A percentile compares a stretch with the other conserved stretches of the same genome.
Evolutionary conservation across 2,329 filamentous ascomycete species (phyloP).

Genomic region (Mariannaea sp.): DNA sequence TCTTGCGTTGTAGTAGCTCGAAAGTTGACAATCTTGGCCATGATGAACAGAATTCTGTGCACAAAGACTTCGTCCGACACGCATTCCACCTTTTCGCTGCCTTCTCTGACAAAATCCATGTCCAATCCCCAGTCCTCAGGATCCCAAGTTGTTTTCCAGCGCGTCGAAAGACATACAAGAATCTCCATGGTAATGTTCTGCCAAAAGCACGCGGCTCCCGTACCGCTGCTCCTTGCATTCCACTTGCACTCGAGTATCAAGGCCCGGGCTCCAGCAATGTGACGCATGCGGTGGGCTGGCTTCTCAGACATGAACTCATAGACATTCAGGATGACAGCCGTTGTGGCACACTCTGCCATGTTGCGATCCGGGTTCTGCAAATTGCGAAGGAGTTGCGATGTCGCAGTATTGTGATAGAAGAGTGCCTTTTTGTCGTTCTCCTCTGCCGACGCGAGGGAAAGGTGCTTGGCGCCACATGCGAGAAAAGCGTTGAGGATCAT

Average conservation of each 20-base stretch:
- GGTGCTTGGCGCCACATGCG: constrained; percentile 84
- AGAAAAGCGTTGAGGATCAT: constrained; percentile 90
- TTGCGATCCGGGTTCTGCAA: constrained; percentile 86
- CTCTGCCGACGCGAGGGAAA: constrained; percentile 73
- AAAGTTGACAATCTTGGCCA: constrained; percentile 87
- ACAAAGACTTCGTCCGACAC: constrained; percentile 85
- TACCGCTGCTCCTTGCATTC: constrained; percentile 77
- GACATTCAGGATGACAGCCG: constrained; percentile 85
- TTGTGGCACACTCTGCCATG: constrained; percentile 81
- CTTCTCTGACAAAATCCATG: constrained; percentile 58
- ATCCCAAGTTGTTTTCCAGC: constrained; percentile 86
- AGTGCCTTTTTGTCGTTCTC: constrained; percentile 78
- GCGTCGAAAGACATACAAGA: constrained; percentile 84
- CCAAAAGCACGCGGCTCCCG: constrained; percentile 92
- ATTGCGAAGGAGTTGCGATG: constrained; percentile 73
- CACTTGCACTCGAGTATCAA: constrained; percentile 89
- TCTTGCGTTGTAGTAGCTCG: too few species aligned
- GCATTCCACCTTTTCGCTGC: constrained; percentile 51
- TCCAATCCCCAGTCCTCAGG: constrained; percentile 90
- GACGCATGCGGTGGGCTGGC: constrained; percentile 81
- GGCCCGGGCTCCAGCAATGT: constrained; percentile 82
- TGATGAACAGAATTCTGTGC: constrained; percentile 84
- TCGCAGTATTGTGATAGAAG: constrained; percentile 85
- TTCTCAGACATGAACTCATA: constrained; percentile 92
- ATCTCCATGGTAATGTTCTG: constrained; percentile 89